phyloP scores from a whole-genome alignment of 108 stramenopile species.

The Mayamaea pseudoterrestris region DNA sequence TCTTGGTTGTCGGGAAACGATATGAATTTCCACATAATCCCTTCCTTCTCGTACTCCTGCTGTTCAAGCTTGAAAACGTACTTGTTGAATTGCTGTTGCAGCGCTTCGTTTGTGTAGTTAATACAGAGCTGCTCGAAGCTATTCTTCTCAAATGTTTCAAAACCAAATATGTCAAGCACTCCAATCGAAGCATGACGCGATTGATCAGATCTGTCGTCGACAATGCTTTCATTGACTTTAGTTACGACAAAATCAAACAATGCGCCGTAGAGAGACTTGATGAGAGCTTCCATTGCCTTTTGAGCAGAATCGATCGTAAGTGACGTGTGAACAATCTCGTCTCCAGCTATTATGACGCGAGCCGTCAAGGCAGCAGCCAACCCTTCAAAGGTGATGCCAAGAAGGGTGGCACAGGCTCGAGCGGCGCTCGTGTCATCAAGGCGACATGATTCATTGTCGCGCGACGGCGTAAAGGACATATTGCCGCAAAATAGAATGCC shows the following conservation, averaged over 20 bases:
- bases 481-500: slow-evolving; percentile 78
- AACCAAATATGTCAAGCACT: slow-evolving; percentile 95
- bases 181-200: slow-evolving; percentile 66
- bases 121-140: slow-evolving; percentile 95
- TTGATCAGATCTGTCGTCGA: slow-evolving; percentile 7
- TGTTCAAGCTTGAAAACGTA: slow-evolving; percentile 97
- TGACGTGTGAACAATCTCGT: slow-evolving; percentile 57
- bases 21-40: slow-evolving; percentile 85
- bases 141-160: slow-evolving; percentile 86
- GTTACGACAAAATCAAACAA: slow-evolving; percentile 85
- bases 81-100: slow-evolving; percentile 99
- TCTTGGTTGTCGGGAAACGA: slow-evolving; percentile 95
- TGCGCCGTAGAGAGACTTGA: slow-evolving; percentile 89
- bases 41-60: slow-evolving; percentile 91
- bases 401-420: slow-evolving; percentile 47
- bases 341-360: slow-evolving; percentile 64
- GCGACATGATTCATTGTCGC: slow-evolving; percentile 52
- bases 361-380: slow-evolving; percentile 70
- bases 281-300: slow-evolving; percentile 85
- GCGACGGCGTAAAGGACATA: slow-evolving; percentile 58
- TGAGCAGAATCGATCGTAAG: slow-evolving; percentile 62
- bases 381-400: slow-evolving; percentile 62
- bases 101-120: slow-evolving; percentile 97
- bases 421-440: slow-evolving; percentile 56
- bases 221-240: slow-evolving; percentile 69